Percentiles rank a stretch among this genome's conserved stretches.
Conservation (phyloP, 2,329 filamentous ascomycete genomes). For the Talaromyces sp. region DNA sequence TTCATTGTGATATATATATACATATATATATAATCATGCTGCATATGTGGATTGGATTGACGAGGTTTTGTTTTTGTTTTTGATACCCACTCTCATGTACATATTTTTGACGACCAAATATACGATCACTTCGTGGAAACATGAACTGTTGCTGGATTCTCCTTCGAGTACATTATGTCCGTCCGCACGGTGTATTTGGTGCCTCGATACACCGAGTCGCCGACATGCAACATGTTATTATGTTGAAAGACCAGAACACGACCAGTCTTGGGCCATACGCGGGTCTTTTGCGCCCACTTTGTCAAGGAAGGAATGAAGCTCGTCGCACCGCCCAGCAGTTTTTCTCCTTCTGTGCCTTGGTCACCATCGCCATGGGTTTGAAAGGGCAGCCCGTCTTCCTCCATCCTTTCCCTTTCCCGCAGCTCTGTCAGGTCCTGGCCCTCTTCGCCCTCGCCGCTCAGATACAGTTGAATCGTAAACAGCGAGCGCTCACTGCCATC, state of each 20-base stretch:
- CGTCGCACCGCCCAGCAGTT: conserved; percentile 51
- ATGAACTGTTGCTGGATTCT: not conserved
- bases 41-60: not conserved
- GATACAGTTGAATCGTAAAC: conserved; percentile 54
- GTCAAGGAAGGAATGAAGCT: conserved; percentile 40
- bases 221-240: conserved; percentile 46
- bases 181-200: conserved; percentile 53
- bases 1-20: not conserved
- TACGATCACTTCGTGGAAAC: not conserved
- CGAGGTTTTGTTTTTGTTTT: not conserved
- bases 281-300: conserved; percentile 26
- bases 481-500: conserved; percentile 48
- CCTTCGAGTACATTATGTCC: conserved; percentile 48
- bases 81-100: conserved; percentile 1
- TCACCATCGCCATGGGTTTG: not conserved
- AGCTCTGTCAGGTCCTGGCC: conserved; percentile 24
- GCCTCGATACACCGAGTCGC: conserved; percentile 50
- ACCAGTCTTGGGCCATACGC: conserved; percentile 48
- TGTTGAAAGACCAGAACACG: conserved; percentile 55
- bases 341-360: not conserved
- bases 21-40: not conserved
- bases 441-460: conserved; percentile 41
- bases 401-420: conserved; percentile 13
- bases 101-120: not conserved
- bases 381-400: conserved; percentile 12